Conservation (phyloP, 2,329 filamentous ascomycete genomes). For the Pseudomassariella vexata region DNA sequence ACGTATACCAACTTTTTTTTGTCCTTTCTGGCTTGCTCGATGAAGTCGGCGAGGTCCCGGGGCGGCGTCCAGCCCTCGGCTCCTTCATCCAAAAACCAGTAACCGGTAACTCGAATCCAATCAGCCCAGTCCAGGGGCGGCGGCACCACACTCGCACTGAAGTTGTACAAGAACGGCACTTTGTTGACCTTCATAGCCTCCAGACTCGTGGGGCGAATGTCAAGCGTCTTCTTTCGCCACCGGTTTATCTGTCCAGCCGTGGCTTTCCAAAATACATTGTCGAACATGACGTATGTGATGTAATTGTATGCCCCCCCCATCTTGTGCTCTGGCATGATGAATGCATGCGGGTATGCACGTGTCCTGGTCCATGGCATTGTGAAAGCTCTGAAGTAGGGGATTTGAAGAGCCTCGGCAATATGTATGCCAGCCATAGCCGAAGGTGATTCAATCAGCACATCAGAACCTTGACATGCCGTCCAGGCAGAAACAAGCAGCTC, state of each 20-base stretch:
- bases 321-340: slow-evolving; percentile 86
- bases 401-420: slow-evolving; percentile 85
- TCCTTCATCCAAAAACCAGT: slow-evolving; percentile 91
- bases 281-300: slow-evolving; percentile 92
- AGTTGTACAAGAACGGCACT: slow-evolving; percentile 98
- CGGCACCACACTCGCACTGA: slow-evolving; percentile 87
- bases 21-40: slow-evolving; percentile 73
- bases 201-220: slow-evolving; percentile 72
- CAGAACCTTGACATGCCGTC: slow-evolving; percentile 76
- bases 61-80: slow-evolving; percentile 66
- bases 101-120: slow-evolving; percentile 95
- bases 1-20: slow-evolving; percentile 93
- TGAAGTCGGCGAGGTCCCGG: slow-evolving; percentile 71
- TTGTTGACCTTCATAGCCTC: slow-evolving; percentile 95
- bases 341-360: slow-evolving; percentile 91
- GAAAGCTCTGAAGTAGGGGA: slow-evolving; percentile 95
- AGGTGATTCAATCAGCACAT: slow-evolving; percentile 90
- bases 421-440: slow-evolving; percentile 98
- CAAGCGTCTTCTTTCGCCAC: slow-evolving; percentile 79
- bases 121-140: slow-evolving; percentile 93
- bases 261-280: slow-evolving; percentile 93
- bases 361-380: slow-evolving; percentile 99
- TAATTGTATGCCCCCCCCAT: slow-evolving; percentile 95
- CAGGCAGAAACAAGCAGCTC: slow-evolving; percentile 78
- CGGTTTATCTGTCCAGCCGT: slow-evolving; percentile 87